Evolutionary conservation across 306 rosid genomes (phyloP).

Genomic region (Quercus suber): DNA sequence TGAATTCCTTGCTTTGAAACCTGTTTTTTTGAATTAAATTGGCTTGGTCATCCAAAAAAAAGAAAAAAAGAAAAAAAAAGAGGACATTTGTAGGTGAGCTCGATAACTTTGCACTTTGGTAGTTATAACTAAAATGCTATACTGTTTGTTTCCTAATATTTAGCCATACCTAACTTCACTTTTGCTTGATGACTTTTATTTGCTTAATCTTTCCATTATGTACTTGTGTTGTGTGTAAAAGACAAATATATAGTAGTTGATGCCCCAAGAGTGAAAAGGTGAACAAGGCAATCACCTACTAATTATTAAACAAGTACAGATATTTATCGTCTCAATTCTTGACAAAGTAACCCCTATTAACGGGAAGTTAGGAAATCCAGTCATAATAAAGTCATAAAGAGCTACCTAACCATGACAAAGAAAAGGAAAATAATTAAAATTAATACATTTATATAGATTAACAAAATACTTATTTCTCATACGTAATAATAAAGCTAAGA

Average conservation of each 20-base stretch:
- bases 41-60: too few species aligned
- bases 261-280: slow-evolving; percentile 10
- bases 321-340: not conserved
- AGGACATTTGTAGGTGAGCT: not conserved
- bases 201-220: not conserved
- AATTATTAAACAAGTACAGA: not conserved
- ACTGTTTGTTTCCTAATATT: not conserved
- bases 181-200: not conserved
- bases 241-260: slow-evolving; percentile 10
- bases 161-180: not conserved
- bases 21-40: too few species aligned
- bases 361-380: not conserved
- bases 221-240: not conserved
- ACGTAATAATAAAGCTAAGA: slow-evolving; percentile 2
- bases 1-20: too few species aligned
- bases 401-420: slow-evolving; percentile 14
- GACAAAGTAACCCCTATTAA: not conserved
- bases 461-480: not conserved
- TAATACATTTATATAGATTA: not conserved
- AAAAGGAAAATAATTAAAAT: not conserved
- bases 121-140: not conserved
- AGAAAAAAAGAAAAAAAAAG: too few species aligned
- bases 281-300: not conserved
- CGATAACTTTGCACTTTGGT: not conserved
- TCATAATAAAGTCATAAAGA: not conserved